Evolutionary conservation across 768 basidiomycete genomes (phyloP).

Genomic region (Boletellus emodensis): DNA sequence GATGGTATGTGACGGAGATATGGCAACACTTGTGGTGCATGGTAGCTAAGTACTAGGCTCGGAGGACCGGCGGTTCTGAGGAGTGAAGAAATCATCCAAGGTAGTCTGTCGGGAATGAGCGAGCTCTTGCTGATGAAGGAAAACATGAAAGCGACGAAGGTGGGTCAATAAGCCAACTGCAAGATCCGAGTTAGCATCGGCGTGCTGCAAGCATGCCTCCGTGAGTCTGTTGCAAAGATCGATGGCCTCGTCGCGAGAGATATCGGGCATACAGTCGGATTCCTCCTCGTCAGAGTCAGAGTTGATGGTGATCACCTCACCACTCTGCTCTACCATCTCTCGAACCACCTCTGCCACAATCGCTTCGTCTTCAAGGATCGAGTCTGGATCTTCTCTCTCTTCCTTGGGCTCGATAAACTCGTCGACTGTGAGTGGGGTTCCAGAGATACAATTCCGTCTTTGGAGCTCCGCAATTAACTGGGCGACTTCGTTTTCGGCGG

Average conservation of each 20-base stretch:
- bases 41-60: too few relatives aligned
- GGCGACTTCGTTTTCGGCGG: not conserved
- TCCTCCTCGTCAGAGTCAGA: not conserved
- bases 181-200: not conserved
- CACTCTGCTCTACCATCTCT: not conserved
- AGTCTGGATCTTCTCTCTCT: not conserved
- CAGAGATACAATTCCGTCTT: not conserved
- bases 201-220: not conserved
- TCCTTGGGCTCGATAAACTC: not conserved
- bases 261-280: not conserved
- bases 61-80: not conserved
- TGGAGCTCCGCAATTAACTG: not conserved
- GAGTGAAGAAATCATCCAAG: not conserved
- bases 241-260: not conserved
- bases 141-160: not conserved
- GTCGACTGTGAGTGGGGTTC: not conserved
- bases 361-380: not conserved
- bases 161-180: not conserved
- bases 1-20: too few relatives aligned
- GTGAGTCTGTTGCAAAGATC: not conserved
- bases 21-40: too few relatives aligned
- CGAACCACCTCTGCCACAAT: not conserved
- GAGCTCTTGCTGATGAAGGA: not conserved
- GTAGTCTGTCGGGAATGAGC: not conserved
- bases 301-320: not conserved